phyloP scores from a whole-genome alignment of 768 basidiomycete species.

The Galerina marginata region DNA sequence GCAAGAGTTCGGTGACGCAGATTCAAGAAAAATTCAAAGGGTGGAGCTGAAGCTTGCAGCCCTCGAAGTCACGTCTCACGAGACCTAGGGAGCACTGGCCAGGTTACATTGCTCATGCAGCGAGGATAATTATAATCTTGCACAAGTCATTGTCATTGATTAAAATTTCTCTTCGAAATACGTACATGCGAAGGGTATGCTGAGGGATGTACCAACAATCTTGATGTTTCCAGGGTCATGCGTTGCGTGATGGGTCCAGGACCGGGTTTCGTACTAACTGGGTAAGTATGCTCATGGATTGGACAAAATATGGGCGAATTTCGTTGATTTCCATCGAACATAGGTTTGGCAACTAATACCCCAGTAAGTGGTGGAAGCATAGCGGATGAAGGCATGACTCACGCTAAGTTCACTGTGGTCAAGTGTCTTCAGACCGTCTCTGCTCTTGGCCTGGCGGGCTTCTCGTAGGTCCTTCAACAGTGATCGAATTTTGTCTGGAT shows the following conservation, averaged over 20 bases:
- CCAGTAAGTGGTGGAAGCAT: not conserved
- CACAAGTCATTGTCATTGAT: too few species aligned
- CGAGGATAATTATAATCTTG: too few species aligned
- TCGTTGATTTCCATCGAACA: constrained; percentile 95
- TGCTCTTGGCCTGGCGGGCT: constrained; percentile 91
- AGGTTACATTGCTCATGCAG: too few species aligned
- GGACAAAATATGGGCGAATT: constrained; percentile 86
- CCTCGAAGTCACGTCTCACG: too few species aligned
- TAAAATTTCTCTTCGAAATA: too few species aligned
- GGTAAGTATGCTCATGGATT: constrained; percentile 76
- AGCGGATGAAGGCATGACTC: constrained; percentile 28
- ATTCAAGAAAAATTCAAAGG: too few species aligned
- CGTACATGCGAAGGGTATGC: not conserved
- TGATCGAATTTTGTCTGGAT: constrained; percentile 82
- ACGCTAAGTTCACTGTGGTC: constrained; percentile 86
- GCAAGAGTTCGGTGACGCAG: too few species aligned
- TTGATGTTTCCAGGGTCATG: constrained; percentile 5
- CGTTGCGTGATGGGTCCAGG: constrained; percentile 18
- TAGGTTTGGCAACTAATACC: constrained; percentile 75
- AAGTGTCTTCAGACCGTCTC: constrained; percentile 80
- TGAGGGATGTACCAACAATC: not conserved
- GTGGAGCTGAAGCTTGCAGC: too few species aligned
- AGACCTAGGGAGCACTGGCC: too few species aligned
- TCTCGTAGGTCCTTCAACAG: constrained; percentile 95
- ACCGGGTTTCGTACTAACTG: constrained; percentile 51